Percentiles rank a stretch among this genome's conserved stretches.
These are phyloP conservation scores for Plectosphaerella cucumerina DNA, from an alignment of 2,329 filamentous ascomycete species.

Conservation along the genomic window DNA sequence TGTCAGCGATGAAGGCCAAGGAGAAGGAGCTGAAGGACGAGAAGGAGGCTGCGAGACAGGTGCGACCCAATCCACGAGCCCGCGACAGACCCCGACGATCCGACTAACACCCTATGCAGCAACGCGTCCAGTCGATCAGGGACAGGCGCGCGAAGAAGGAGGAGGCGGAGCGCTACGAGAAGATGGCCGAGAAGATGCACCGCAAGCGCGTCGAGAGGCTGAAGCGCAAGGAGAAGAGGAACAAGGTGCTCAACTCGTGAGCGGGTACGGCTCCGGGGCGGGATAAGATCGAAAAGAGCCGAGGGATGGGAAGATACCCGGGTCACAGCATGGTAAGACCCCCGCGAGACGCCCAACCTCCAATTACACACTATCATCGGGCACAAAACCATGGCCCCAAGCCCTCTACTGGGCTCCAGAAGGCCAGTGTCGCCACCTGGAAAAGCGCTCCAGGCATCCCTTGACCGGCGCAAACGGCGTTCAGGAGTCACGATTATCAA, in stretches of 20 bases:
- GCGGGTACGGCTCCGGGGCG: neutral
- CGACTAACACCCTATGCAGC: conserved; percentile 37
- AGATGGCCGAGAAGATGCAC: conserved; percentile 98
- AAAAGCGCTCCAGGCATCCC: no score
- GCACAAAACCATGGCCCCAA: no score
- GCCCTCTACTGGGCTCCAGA: no score
- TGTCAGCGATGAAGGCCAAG: conserved; percentile 79
- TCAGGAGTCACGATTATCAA: no score
- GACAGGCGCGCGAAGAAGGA: conserved; percentile 85
- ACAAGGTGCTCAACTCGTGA: conserved; percentile 72
- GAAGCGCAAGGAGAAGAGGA: conserved; percentile 95
- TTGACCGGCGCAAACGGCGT: no score
- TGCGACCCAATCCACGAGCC: conserved; percentile 33
- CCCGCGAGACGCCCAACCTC: no score
- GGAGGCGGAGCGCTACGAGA: conserved; percentile 87
- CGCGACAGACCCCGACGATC: conserved; percentile 1
- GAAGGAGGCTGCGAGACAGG: conserved; percentile 84
- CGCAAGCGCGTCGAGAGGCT: conserved; percentile 87
- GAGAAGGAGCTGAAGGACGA: conserved; percentile 96
- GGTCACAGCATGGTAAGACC: no score
- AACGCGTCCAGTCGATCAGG: conserved; percentile 73
- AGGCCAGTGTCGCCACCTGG: no score
- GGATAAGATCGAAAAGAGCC: no score
- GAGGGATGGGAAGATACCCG: no score
- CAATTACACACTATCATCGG: no score